Conservation (phyloP, 805 yeast genomes). For the Kazachstania martiniae region DNA sequence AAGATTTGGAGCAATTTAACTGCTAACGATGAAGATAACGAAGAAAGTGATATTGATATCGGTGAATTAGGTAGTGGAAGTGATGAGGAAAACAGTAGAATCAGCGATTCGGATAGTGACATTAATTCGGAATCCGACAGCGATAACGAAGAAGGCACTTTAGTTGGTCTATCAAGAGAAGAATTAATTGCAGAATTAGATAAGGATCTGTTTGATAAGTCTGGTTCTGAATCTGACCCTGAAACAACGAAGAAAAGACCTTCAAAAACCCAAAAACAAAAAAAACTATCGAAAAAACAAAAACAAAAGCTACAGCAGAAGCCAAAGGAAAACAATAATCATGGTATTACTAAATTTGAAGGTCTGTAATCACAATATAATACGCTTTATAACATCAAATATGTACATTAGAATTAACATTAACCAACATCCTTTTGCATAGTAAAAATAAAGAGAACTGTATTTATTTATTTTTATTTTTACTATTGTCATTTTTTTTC, state of each 20-base stretch:
- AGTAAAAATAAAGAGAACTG: no score
- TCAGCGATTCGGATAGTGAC: slow-evolving; percentile 15
- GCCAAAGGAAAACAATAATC: slow-evolving; percentile 43
- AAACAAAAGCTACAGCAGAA: slow-evolving; percentile 28
- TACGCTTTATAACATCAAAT: background rate
- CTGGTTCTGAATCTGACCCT: slow-evolving; percentile 5
- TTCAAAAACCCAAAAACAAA: background rate
- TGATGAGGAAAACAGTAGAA: slow-evolving; percentile 6
- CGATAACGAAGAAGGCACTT: slow-evolving; percentile 18
- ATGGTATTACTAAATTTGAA: slow-evolving; percentile 56
- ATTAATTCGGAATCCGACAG: slow-evolving; percentile 15
- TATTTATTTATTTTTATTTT: no score
- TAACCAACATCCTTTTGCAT: no score
- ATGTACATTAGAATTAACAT: no score
- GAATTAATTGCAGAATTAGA: slow-evolving; percentile 26
- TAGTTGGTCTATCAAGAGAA: slow-evolving; percentile 19
- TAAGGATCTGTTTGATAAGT: slow-evolving; percentile 15
- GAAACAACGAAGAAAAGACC: slow-evolving; percentile 3
- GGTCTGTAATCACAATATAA: slow-evolving; percentile 31
- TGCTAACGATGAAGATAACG: slow-evolving; percentile 23
- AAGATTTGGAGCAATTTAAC: slow-evolving; percentile 62
- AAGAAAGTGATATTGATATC: slow-evolving; percentile 5
- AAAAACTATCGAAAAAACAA: slow-evolving; percentile 11
- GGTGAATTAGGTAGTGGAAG: slow-evolving; percentile 9
- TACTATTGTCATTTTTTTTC: no score